A percentile compares a stretch with the other conserved stretches of the same genome.
These are phyloP conservation scores for apple (Malus domestica) DNA, from an alignment of 306 rosid genomes.

Conservation along the genomic window ASM211411v1 NC_041792.1:27531407-27531906, in stretches of 20 bases:
- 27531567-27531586: constrained; percentile 90
- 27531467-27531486: constrained; percentile 82
- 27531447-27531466: constrained; percentile 74
- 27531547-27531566: constrained; percentile 98
- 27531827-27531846: constrained; percentile 97
- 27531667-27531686: background rate
- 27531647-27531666: constrained; percentile 89
- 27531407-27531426: constrained; percentile 52
- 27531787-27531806: constrained; percentile 85
- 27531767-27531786: constrained; percentile 98
- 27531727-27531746: constrained; percentile 6
- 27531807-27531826: constrained; percentile 78
- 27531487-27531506: constrained; percentile 82
- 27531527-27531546: constrained; percentile 91
- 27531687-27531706: background rate
- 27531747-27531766: constrained; percentile 82
- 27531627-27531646: constrained; percentile 93
- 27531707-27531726: constrained; percentile 5
- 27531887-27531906: constrained; percentile 65
- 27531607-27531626: constrained; percentile 80
- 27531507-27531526: constrained; percentile 97
- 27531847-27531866: constrained; percentile 92
- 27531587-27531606: constrained; percentile 74
- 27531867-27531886: constrained; percentile 65
- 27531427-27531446: constrained; percentile 93